phyloP scores from a whole-genome alignment of 139 green algal genomes.

The Picocystis salinarum region DNA sequence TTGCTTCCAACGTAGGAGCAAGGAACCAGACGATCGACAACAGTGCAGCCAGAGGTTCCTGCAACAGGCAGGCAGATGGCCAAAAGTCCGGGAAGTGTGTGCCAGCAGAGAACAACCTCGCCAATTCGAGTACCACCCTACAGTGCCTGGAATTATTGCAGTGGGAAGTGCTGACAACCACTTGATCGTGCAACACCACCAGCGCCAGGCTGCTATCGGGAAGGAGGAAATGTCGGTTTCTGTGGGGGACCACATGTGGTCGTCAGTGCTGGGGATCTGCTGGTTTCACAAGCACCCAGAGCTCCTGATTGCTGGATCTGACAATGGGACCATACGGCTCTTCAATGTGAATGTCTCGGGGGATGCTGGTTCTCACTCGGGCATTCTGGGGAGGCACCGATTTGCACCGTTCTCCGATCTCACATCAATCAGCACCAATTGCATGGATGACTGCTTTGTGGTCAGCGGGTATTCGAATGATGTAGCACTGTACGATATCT shows the following conservation, averaged over 20 bases:
- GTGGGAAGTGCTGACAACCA: constrained; percentile 13
- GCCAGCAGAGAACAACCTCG: constrained; percentile 6
- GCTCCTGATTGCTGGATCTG: constrained; percentile 11
- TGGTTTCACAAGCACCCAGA: constrained; percentile 13
- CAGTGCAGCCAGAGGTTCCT: too few relatives aligned
- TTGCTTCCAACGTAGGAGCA: too few relatives aligned
- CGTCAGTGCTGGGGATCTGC: constrained; percentile 16
- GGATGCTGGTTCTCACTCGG: too few relatives aligned
- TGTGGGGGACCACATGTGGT: constrained; percentile 9
- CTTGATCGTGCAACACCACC: constrained; percentile 15
- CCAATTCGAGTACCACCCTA: constrained; percentile 19
- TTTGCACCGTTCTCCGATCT: constrained; percentile 21
- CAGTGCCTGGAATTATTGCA: constrained; percentile 8
- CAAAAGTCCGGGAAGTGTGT: not conserved
- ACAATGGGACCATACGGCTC: constrained; percentile 17
- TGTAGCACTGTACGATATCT: too few relatives aligned
- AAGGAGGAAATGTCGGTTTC: constrained; percentile 17
- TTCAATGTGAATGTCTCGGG: constrained; percentile 15
- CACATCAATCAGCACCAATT: constrained; percentile 19
- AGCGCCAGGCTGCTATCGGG: constrained; percentile 8
- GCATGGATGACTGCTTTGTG: constrained; percentile 16
- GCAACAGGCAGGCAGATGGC: too few relatives aligned
- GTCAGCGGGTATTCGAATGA: too few relatives aligned
- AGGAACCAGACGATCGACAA: too few relatives aligned
- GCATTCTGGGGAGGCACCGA: too few relatives aligned